phyloP scores from a whole-genome alignment of 2,329 filamentous ascomycete genomes.

The Colletotrichum orchidophilum region DNA sequence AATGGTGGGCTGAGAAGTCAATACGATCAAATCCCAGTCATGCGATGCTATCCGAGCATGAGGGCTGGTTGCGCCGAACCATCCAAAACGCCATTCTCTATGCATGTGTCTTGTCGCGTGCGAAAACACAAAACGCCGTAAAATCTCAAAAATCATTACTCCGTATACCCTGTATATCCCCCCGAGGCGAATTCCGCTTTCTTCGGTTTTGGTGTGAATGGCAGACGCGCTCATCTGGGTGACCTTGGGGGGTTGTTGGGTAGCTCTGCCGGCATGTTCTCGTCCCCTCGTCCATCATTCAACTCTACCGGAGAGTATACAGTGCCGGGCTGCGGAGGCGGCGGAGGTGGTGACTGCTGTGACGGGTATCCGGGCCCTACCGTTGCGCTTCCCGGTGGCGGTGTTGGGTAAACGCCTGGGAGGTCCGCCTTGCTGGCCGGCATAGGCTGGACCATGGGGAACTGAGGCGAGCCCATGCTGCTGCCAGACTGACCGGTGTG shows the following conservation, averaged over 20 bases:
- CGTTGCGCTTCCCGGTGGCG: conserved; percentile 18
- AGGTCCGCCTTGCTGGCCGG: conserved; percentile 26
- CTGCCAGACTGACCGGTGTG: conserved; percentile 31
- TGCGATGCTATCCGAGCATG: not conserved
- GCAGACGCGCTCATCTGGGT: conserved; percentile 7
- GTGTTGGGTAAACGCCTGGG: conserved; percentile 18
- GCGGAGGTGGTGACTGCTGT: not conserved
- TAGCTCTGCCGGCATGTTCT: conserved; percentile 32
- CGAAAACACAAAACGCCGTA: conserved; percentile 12
- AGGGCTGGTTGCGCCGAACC: conserved; percentile 1
- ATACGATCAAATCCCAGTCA: conserved; percentile 1
- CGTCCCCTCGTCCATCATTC: conserved; percentile 24
- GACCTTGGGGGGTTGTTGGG: conserved; percentile 28
- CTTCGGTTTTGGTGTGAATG: not conserved
- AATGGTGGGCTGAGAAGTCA: not conserved
- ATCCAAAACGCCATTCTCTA: conserved; percentile 26
- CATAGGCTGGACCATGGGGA: conserved; percentile 33
- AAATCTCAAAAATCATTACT: conserved; percentile 3
- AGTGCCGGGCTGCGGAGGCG: not conserved
- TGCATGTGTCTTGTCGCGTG: conserved; percentile 27
- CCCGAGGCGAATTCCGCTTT: not conserved
- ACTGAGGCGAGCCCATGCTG: conserved; percentile 31
- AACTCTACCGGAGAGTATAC: conserved; percentile 27
- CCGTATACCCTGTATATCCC: not conserved
- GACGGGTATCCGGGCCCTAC: not conserved